Percentiles rank a stretch among this genome's conserved stretches.
Conservation (phyloP, 1,139 yeast species). For the Blastobotrys arbuscula region DNA sequence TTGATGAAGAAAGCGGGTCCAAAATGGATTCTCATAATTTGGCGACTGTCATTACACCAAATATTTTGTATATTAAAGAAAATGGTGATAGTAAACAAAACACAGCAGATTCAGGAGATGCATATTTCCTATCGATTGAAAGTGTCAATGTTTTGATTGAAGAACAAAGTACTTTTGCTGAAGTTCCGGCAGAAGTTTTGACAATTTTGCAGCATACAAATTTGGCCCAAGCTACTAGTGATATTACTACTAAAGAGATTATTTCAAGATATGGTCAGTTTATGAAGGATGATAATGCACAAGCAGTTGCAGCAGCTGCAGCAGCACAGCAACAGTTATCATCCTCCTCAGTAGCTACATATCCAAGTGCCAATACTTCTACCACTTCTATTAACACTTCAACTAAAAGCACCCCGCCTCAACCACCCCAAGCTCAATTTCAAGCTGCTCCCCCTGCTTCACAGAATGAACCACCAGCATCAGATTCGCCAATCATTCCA, state of each 20-base stretch:
- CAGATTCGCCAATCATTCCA: neutral
- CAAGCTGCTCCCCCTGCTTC: no score
- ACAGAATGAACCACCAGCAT: neutral
- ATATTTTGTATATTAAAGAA: conserved; percentile 52
- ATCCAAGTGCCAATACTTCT: neutral
- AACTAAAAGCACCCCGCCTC: neutral
- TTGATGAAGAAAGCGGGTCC: conserved; percentile 55
- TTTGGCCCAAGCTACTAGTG: conserved; percentile 21
- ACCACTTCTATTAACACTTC: neutral
- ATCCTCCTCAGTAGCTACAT: neutral
- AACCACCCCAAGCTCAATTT: neutral
- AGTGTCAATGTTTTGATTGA: conserved; percentile 82
- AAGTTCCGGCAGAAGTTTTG: conserved; percentile 55
- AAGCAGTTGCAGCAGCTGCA: conserved; percentile 11
- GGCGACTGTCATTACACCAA: conserved; percentile 95
- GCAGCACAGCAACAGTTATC: conserved; percentile 1
- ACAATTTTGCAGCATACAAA: conserved; percentile 31
- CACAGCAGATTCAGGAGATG: conserved; percentile 55
- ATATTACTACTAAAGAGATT: conserved; percentile 31
- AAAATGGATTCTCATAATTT: conserved; percentile 95
- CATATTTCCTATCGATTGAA: conserved; percentile 85
- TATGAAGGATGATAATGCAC: conserved; percentile 15
- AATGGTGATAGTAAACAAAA: conserved; percentile 31
- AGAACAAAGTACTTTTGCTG: conserved; percentile 71
- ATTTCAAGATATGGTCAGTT: conserved; percentile 27